Evolutionary conservation across 169 alveolate genomes (phyloP).

Genomic region (Babesia bigemina): DNA sequence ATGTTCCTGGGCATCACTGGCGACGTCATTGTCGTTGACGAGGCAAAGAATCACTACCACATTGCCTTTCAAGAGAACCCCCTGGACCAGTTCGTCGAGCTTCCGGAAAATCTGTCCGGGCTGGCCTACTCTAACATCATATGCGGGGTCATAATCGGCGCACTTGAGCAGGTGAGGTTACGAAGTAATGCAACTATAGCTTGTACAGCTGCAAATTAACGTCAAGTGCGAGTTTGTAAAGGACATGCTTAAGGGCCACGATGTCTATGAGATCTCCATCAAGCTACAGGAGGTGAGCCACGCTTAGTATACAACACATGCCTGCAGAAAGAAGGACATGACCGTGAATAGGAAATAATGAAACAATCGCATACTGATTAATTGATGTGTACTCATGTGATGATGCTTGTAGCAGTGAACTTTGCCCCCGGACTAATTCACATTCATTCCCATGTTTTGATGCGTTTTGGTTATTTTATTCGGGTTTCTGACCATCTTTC

Average conservation of each 20-base stretch:
- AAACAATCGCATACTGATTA: constrained; percentile 2
- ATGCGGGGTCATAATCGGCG: constrained; percentile 80
- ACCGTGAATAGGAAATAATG: neutral
- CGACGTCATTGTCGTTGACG: constrained; percentile 70
- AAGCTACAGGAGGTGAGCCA: constrained; percentile 70
- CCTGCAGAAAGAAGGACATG: neutral
- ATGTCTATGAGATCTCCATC: constrained; percentile 71
- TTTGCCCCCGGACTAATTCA: neutral
- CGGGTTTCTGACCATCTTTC: too few species aligned
- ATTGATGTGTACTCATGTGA: too few species aligned
- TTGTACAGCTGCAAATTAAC: constrained; percentile 70
- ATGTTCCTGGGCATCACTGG: constrained; percentile 81
- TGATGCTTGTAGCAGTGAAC: neutral
- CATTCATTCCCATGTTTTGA: too few species aligned
- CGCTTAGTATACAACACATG: neutral
- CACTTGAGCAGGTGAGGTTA: constrained; percentile 73
- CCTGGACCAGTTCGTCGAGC: constrained; percentile 78
- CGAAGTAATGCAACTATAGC: neutral
- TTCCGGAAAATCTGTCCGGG: constrained; percentile 72
- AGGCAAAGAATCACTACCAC: constrained; percentile 68
- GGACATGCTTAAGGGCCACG: constrained; percentile 80
- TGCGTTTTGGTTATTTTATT: too few species aligned
- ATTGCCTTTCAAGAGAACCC: constrained; percentile 77
- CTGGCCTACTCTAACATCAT: constrained; percentile 73
- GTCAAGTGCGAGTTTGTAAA: constrained; percentile 79